Percentiles rank a stretch among this genome's conserved stretches.
Conservation (phyloP, 164 flowering plant genomes). For the Chimonanthus salicifolius region DNA sequence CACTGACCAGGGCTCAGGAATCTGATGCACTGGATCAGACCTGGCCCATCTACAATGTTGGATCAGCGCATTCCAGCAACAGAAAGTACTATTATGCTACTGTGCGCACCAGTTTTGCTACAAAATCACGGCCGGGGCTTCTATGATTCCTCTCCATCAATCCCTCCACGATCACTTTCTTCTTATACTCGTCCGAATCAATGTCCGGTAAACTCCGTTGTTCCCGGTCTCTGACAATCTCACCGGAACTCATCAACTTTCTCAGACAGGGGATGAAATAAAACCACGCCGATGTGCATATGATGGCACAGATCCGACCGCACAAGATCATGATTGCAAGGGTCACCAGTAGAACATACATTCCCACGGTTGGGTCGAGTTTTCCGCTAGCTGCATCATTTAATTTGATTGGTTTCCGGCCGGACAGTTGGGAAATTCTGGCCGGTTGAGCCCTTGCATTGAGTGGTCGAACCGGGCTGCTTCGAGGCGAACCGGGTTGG, state of each 20-base stretch:
- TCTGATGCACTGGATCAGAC: too few species aligned
- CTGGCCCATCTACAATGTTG: too few species aligned
- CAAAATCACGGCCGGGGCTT: not conserved
- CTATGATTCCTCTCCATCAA: constrained; percentile 28
- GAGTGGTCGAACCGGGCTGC: not conserved
- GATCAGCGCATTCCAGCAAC: too few species aligned
- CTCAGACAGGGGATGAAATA: constrained; percentile 32
- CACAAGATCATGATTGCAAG: constrained; percentile 40
- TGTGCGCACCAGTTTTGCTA: too few species aligned
- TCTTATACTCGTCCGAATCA: constrained; percentile 27
- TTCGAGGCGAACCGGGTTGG: constrained; percentile 5
- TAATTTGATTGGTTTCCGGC: not conserved
- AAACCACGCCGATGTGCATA: constrained; percentile 52
- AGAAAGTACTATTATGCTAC: too few species aligned
- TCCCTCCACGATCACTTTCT: constrained; percentile 43
- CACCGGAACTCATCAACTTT: not conserved
- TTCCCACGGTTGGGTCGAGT: constrained; percentile 28
- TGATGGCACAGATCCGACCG: constrained; percentile 60
- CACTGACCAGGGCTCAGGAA: too few species aligned
- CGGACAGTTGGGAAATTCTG: not conserved
- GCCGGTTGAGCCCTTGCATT: not conserved
- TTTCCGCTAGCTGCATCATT: not conserved
- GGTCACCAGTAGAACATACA: constrained; percentile 42
- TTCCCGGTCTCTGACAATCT: not conserved
- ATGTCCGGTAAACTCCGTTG: not conserved